Evolutionary conservation across 768 basidiomycete genomes (phyloP).

Genomic region (Lactarius pseudohatsudake): DNA sequence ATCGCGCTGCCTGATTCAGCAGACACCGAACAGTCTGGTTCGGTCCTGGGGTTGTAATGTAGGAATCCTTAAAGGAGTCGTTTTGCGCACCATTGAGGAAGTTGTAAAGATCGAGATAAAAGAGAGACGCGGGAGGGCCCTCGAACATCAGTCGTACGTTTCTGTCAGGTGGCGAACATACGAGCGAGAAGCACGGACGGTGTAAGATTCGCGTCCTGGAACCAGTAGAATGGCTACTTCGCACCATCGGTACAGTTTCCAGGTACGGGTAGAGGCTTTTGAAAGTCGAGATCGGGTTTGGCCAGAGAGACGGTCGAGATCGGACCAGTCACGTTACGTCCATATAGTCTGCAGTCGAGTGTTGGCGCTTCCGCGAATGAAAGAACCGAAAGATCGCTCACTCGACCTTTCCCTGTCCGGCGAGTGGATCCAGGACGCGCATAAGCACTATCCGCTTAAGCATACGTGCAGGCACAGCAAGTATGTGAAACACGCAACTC

Average conservation of each 20-base stretch:
- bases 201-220: background rate
- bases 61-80: slow-evolving; percentile 62
- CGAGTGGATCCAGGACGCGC: slow-evolving; percentile 73
- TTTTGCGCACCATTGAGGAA: slow-evolving; percentile 65
- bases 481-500: background rate
- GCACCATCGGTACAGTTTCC: background rate
- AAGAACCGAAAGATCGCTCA: slow-evolving; percentile 34
- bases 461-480: slow-evolving; percentile 36
- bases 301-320: slow-evolving; percentile 42
- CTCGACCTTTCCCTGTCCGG: slow-evolving; percentile 62
- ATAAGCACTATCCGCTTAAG: slow-evolving; percentile 60
- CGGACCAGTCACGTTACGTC: background rate
- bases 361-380: background rate
- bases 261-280: slow-evolving; percentile 34
- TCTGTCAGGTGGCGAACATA: background rate
- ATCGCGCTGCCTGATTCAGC: background rate
- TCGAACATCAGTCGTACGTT: slow-evolving; percentile 52
- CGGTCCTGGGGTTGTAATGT: slow-evolving; percentile 32
- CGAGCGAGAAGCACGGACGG: slow-evolving; percentile 28
- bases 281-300: slow-evolving; percentile 47
- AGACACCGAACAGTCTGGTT: slow-evolving; percentile 9
- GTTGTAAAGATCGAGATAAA: slow-evolving; percentile 64
- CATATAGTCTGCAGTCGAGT: background rate
- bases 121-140: slow-evolving; percentile 52
- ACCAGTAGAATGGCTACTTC: background rate